Conservation (phyloP, 78 protist species). For the Pigoraptor vietnamica region DNA sequence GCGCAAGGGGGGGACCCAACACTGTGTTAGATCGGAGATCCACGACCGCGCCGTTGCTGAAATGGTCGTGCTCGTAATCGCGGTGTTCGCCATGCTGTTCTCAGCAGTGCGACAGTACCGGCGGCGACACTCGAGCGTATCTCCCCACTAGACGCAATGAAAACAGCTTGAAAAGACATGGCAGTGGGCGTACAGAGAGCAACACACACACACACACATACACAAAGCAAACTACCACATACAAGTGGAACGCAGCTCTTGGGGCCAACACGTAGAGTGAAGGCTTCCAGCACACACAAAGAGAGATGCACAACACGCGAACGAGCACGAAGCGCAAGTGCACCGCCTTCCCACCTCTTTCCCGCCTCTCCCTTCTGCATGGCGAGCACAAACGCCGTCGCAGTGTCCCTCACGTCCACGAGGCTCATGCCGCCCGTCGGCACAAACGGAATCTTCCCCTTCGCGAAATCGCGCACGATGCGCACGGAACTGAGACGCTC, state of each 20-base stretch:
- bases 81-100: not conserved
- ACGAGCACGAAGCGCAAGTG: not conserved
- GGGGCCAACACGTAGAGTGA: no score
- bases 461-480: not conserved
- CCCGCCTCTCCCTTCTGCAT: not conserved
- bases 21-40: not conserved
- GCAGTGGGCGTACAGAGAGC: not conserved
- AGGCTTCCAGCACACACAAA: no score
- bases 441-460: not conserved
- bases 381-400: not conserved
- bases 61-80: not conserved
- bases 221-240: not conserved
- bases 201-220: no score
- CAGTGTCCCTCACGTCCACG: conserved; percentile 5
- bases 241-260: not conserved
- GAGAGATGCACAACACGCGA: not conserved
- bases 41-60: not conserved
- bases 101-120: not conserved
- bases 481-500: not conserved
- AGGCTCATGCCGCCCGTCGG: not conserved
- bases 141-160: no score
- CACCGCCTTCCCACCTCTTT: not conserved
- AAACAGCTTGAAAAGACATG: no score
- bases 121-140: not conserved
- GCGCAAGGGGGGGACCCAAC: not conserved